phyloP scores from a whole-genome alignment of 805 yeast genomes.

The Spathaspora arborariae region DNA sequence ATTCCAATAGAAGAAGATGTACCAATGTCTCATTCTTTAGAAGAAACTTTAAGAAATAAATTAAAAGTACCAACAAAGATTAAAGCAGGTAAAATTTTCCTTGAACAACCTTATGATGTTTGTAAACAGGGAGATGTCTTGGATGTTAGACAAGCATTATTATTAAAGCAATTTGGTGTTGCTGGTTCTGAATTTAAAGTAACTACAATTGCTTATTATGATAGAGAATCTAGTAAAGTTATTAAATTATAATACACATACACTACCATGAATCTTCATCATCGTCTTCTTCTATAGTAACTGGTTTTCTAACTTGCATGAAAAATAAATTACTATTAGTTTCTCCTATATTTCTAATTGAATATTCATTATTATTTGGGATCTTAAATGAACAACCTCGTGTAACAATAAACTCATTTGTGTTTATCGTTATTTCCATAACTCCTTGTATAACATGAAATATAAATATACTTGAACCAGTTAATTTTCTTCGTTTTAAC shows the following conservation, averaged over 20 bases:
- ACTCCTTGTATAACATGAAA: constrained; percentile 74
- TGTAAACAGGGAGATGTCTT: constrained; percentile 75
- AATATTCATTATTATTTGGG: constrained; percentile 73
- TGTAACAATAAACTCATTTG: constrained; percentile 54
- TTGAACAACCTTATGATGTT: constrained; percentile 74
- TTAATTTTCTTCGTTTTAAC: constrained; percentile 53
- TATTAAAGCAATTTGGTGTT: constrained; percentile 91
- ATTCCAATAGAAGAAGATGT: constrained; percentile 87
- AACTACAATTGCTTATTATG: constrained; percentile 71
- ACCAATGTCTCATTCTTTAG: constrained; percentile 94
- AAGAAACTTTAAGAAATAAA: constrained; percentile 85
- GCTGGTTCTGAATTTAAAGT: constrained; percentile 92
- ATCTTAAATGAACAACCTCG: constrained; percentile 78
- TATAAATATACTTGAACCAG: constrained; percentile 66
- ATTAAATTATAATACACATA: constrained; percentile 7
- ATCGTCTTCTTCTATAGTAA: not conserved
- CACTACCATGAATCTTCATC: not conserved
- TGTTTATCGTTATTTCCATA: constrained; percentile 62
- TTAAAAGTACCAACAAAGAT: constrained; percentile 89
- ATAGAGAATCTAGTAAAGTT: constrained; percentile 48
- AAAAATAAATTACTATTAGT: constrained; percentile 64
- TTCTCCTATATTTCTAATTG: constrained; percentile 60
- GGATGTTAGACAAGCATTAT: constrained; percentile 87
- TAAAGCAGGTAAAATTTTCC: constrained; percentile 79
- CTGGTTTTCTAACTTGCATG: constrained; percentile 46